Evolutionary conservation across 345 rosid genomes (phyloP), one percentile per base, ranked within the genome.

Genomic region (Jatropha curcas): DNA sequence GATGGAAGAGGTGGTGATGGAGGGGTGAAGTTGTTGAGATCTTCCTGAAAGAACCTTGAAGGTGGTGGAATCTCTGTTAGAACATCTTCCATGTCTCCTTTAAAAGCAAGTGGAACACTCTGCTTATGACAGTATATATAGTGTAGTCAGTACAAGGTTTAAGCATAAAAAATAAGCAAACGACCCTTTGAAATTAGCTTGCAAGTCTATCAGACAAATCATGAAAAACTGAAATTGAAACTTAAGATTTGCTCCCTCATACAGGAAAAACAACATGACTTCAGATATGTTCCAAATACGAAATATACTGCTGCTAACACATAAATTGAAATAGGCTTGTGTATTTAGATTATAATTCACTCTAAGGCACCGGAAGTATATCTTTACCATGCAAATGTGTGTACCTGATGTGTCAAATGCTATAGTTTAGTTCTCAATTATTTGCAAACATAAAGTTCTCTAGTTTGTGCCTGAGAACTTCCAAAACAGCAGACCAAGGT

Each of bases 61-160:
- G 99, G 98, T 46, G 96, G 98, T 25, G 99, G 96, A 39, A 88
- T 84, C 85, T 95, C 97, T 0, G 97, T 92, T 25, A 95, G 81
- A 12, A 91, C 87, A 82, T 92, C 97, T 86, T 89, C 99, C 99
- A 95, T 95, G 62, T 60, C 77, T 78, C 71, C 28, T 58, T 33
- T 43, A 13, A 24, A 27, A 35, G 60, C 25, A 55, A 55, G 51
- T 27, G 39, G 14, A 65, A 64, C n/a, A 64, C 56, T 45, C 71
- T 39, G 57, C 39, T 13, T 16, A 22, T 25, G 25, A n/a, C n/a
- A 50, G 35, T 9, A 72, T 13, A 28, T 37, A 63, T 11, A 20
- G 8, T 41, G 45, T 57, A 14, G 46, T 71, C 27, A 71, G 67
- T 20, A 48, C 22, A 28, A 37, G 56, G n/a, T 46, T 16, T 34